A percentile compares a stretch with the other conserved stretches of the same genome.
Conservation (phyloP, 2,329 filamentous ascomycete genomes). For the Cercospora nicotianae region DNA sequence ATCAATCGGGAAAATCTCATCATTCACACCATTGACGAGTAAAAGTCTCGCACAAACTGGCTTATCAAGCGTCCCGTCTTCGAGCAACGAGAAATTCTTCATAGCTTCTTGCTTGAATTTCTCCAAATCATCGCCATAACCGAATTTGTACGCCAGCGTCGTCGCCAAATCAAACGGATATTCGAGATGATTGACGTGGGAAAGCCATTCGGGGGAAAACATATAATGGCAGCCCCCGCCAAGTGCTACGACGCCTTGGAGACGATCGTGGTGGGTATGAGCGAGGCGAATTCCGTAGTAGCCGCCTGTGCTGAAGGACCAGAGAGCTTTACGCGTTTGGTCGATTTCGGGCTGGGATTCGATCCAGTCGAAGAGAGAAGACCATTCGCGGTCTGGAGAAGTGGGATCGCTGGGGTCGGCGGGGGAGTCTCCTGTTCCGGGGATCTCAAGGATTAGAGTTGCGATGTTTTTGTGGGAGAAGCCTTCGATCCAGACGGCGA, state of each 20-base stretch:
- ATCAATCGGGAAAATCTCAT: conserved; percentile 64
- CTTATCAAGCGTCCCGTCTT: conserved; percentile 56
- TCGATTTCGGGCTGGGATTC: conserved; percentile 51
- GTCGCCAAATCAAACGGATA: conserved; percentile 60
- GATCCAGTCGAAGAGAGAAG: conserved; percentile 57
- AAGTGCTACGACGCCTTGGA: conserved; percentile 54
- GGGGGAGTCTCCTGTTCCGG: conserved; percentile 59
- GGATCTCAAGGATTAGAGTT: conserved; percentile 56
- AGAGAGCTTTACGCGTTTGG: conserved; percentile 51
- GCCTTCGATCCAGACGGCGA: conserved; percentile 54
- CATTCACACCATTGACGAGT: conserved; percentile 59
- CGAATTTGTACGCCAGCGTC: conserved; percentile 53
- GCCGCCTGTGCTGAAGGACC: conserved; percentile 60
- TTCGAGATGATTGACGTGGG: conserved; percentile 57
- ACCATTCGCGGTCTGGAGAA: conserved; percentile 56
- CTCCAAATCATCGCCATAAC: conserved; percentile 44
- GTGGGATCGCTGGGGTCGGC: conserved; percentile 48
- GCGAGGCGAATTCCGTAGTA: conserved; percentile 60
- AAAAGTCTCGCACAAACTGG: conserved; percentile 52
- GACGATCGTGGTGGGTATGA: conserved; percentile 55
- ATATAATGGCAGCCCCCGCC: conserved; percentile 61
- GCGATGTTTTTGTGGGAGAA: conserved; percentile 53
- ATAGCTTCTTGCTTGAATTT: conserved; percentile 52
- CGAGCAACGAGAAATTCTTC: conserved; percentile 55
- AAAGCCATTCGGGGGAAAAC: conserved; percentile 57